Evolutionary conservation across 2,329 filamentous ascomycete genomes (phyloP), one percentile per base, ranked within the genome.

Genomic region (Alternaria brassicae): DNA sequence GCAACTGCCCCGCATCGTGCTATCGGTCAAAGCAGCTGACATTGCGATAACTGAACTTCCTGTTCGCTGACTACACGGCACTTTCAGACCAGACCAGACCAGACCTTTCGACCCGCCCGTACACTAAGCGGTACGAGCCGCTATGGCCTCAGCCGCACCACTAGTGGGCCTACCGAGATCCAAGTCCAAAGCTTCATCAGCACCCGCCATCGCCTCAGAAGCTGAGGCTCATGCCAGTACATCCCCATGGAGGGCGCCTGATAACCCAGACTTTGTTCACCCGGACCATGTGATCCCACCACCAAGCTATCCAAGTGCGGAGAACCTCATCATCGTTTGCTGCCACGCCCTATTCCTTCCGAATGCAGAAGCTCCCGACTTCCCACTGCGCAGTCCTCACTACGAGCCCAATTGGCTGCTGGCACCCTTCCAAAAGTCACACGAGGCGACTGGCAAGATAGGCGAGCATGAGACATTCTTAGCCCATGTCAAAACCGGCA

Each of bases 381-480:
- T 78, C 32, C 67, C 72, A 2, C 61, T 74, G 6, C 53, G 71
- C 32, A 71, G 68, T 37, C 74, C 75, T 39, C 65, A 73, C 39
- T 55, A 72, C n/a, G 79, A 81, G 39, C 48, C 59, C n/a, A 74
- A 79, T 49, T 87, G 86, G 86, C 82, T 92, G 28, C 88, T 96
- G 15, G 89, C 91, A 52, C 81, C 84, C 30, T 96, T 95, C 71
- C 93, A 97, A 54, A 68, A 69, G 25, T 78, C 78, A 6, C 69
- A 79, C 50, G 55, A 72, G 15, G 55, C 66, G 10, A 74, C 73
- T 4, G 66, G 70, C 15, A 82, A 82, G 73, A 81, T 79, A 19
- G 89, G 89, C 57, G 92, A 96, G 77, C 91, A 90, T 3, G 84
- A 85, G 6, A 96, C 92, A 0, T 97, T 94, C 73, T 83, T 91